Evolutionary conservation across 2,329 filamentous ascomycete species (phyloP).

Genomic region (Alternaria triticina): DNA sequence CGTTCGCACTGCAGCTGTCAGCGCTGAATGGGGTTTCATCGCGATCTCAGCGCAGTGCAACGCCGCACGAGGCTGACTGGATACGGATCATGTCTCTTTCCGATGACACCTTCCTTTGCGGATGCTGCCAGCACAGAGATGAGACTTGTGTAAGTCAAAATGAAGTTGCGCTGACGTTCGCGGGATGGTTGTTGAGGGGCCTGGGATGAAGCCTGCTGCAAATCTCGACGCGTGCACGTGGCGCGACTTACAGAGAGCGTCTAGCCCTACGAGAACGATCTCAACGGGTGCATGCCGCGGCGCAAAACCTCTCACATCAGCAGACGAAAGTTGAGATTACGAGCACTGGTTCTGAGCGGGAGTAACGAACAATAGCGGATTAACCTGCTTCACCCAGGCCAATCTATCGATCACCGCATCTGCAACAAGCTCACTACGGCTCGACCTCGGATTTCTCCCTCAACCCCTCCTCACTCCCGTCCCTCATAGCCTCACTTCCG

Average conservation of each 20-base stretch:
- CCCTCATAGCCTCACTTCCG: neutral
- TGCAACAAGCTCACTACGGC: neutral
- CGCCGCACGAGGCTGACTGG: neutral
- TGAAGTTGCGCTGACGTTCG: neutral
- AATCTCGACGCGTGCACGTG: neutral
- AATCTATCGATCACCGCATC: neutral
- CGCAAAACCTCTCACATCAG: neutral
- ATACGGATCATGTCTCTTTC: neutral
- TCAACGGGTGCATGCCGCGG: neutral
- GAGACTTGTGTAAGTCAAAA: neutral
- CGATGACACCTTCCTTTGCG: neutral
- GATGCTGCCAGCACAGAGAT: neutral
- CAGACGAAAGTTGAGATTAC: neutral
- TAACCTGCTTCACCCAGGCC: constrained; percentile 3
- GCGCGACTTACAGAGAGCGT: neutral
- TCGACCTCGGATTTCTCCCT: constrained; percentile 11
- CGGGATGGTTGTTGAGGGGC: neutral
- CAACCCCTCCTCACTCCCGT: constrained; percentile 9
- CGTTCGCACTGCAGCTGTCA: neutral
- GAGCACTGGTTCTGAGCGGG: neutral
- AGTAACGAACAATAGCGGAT: neutral
- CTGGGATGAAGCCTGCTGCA: neutral
- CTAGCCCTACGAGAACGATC: neutral
- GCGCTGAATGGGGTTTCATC: neutral
- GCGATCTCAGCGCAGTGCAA: neutral